These are phyloP conservation scores for Teunomyces panamensis DNA, from an alignment of 805 yeast genomes.

Conservation along the genomic window DNA sequence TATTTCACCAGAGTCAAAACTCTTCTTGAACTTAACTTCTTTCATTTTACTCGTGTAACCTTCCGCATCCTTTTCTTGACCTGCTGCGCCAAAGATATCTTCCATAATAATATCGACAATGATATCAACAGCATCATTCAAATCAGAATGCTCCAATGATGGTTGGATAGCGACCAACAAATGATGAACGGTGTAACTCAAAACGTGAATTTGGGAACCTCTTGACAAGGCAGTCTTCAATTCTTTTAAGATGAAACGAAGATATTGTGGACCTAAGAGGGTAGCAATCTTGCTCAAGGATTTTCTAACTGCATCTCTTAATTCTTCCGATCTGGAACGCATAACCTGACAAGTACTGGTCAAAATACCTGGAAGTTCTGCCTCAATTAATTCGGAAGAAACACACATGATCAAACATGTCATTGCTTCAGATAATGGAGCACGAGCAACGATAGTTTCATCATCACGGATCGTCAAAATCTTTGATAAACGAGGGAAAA, in stretches of 20 bases:
- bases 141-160: conserved; percentile 60
- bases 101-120: conserved; percentile 81
- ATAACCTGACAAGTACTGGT: conserved; percentile 87
- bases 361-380: conserved; percentile 74
- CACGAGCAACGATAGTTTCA: conserved; percentile 70
- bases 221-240: conserved; percentile 72
- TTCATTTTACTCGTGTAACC: conserved; percentile 83
- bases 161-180: conserved; percentile 54
- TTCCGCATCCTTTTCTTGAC: conserved; percentile 92
- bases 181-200: conserved; percentile 82
- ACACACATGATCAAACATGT: conserved; percentile 65
- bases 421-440: conserved; percentile 79
- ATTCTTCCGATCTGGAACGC: conserved; percentile 79
- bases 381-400: conserved; percentile 50
- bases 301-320: conserved; percentile 82
- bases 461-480: conserved; percentile 66
- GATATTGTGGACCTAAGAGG: conserved; percentile 68
- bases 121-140: conserved; percentile 62
- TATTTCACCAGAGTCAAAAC: conserved; percentile 83
- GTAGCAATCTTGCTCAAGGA: conserved; percentile 63
- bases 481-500: conserved; percentile 61
- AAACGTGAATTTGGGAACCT: conserved; percentile 92
- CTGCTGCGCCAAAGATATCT: conserved; percentile 87
- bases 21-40: conserved; percentile 86
- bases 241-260: conserved; percentile 74